Evolutionary conservation across 164 flowering plant species (phyloP), one percentile per base, ranked within the genome.

Genomic region (Euptelea pleiosperma): DNA sequence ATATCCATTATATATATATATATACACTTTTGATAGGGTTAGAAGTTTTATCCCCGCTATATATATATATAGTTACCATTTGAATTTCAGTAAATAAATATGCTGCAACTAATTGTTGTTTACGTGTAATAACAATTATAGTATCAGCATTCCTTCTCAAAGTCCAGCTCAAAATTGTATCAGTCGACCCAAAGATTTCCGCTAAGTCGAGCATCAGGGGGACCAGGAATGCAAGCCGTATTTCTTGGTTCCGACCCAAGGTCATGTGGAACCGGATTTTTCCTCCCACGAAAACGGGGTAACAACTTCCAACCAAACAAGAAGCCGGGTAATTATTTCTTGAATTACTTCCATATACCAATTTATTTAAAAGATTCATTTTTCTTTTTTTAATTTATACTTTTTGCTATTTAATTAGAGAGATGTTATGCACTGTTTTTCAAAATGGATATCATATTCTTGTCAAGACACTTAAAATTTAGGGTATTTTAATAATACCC

Each of bases 191-290:
- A n/a, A 14, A 77, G 68, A 61, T 28, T 41, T 29, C 72, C 53
- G 0, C 6, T 24, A 1, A 77, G 69, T 29, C 55, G 75, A 61
- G 62, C 72, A 45, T 59, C 75, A 0, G 80, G 83, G 11, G 94
- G 94, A 43, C 78, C 80, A 14, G 91, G 92, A 48, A 90, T 87
- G 95, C 95, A 81, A 60, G 93, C 93, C 5, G 34, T 90, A 12
- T 90, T 87, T 56, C 69, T 90, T 6, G 84, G 74, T 19, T 72
- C 84, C 0, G 73, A 75, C 40, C 48, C 37, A 24, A 77, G 43
- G 57, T 70, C 89, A 3, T 57, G 80, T 39, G 97, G 97, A 4
- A 90, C 97, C 1, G 97, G 97, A 3, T 87, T 90, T 45, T 90
- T 90, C 60, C 86, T 90, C 52, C 97, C 97, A 10, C 77, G 72